These are phyloP conservation scores for Hysterium pulicare DNA, from an alignment of 2,329 filamentous ascomycete species.

Conservation along the genomic window DNA sequence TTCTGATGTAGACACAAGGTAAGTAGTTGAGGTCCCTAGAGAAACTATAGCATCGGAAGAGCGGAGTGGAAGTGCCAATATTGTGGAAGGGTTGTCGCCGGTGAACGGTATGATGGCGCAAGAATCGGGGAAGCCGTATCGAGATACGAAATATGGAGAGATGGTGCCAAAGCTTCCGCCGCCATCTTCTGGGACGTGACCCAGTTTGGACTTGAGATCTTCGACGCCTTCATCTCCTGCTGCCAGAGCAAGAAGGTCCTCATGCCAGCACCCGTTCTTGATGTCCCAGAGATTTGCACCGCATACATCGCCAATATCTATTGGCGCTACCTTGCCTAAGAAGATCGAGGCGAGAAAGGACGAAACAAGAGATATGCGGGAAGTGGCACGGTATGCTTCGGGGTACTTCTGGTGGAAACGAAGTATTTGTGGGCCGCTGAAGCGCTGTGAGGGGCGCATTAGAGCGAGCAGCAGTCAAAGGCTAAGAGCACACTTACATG, in stretches of 20 bases:
- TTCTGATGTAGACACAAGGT: conserved; percentile 92
- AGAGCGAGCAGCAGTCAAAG: too few relatives aligned
- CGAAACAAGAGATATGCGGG: conserved; percentile 87
- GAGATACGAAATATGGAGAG: conserved; percentile 71
- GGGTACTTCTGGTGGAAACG: conserved; percentile 78
- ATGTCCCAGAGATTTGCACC: conserved; percentile 98
- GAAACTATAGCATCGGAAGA: conserved; percentile 92
- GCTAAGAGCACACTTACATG: conserved; percentile 65
- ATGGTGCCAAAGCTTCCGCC: conserved; percentile 74
- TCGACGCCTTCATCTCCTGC: conserved; percentile 62
- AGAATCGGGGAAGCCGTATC: conserved; percentile 72
- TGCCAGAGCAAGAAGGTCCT: conserved; percentile 70
- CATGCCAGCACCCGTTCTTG: conserved; percentile 66
- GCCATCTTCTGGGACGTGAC: conserved; percentile 74
- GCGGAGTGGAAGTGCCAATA: conserved; percentile 82
- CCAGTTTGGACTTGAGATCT: conserved; percentile 73
- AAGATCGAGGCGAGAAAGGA: conserved; percentile 92
- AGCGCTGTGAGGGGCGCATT: conserved; percentile 68
- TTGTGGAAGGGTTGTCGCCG: conserved; percentile 93
- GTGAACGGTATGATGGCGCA: conserved; percentile 85
- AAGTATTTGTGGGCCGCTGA: conserved; percentile 96
- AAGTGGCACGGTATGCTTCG: conserved; percentile 73
- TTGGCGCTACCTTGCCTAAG: conserved; percentile 77
- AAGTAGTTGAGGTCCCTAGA: conserved; percentile 91
- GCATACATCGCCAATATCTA: conserved; percentile 92